phyloP scores from a whole-genome alignment of 768 basidiomycete genomes.

The Daedaleopsis sinensis region DNA sequence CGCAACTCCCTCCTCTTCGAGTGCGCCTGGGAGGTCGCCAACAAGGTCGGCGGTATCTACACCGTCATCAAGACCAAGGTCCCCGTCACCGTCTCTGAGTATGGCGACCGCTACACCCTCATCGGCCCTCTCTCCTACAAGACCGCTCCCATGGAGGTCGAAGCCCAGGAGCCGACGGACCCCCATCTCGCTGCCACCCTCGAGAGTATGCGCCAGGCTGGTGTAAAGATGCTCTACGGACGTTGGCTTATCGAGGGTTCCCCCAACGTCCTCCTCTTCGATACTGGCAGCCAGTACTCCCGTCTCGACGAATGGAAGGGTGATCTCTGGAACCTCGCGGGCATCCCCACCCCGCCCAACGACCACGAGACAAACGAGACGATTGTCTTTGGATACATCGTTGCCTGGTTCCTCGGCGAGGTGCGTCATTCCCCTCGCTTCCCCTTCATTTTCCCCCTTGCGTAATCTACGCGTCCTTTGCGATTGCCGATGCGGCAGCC shows the following conservation, averaged over 20 bases:
- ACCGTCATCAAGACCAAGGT: conserved; percentile 99
- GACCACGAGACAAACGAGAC: conserved; percentile 99
- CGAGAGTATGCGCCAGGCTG: conserved; percentile 82
- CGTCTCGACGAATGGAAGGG: conserved; percentile 98
- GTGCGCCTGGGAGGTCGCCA: conserved; percentile 97
- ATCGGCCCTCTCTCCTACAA: conserved; percentile 99
- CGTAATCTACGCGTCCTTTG: conserved; percentile 5
- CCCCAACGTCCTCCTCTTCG: conserved; percentile 93
- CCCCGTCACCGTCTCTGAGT: conserved; percentile 96
- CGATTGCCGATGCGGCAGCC: neutral
- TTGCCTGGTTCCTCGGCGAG: conserved; percentile 99
- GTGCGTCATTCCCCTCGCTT: conserved; percentile 46
- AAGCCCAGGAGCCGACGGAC: conserved; percentile 86
- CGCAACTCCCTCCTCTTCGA: conserved; percentile 87
- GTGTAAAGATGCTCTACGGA: conserved; percentile 94
- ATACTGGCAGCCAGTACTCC: conserved; percentile 86
- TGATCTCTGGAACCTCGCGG: conserved; percentile 97
- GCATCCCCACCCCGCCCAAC: conserved; percentile 94
- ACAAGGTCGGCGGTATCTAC: conserved; percentile 99
- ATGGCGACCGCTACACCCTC: conserved; percentile 92
- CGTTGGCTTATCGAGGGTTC: conserved; percentile 98
- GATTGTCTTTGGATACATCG: conserved; percentile 95
- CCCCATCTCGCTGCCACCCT: conserved; percentile 76
- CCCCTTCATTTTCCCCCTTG: neutral
- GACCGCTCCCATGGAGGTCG: conserved; percentile 98